These are phyloP conservation scores for Lactuca saligna DNA, from an alignment of 129 eudicot genomes.

Conservation along the genomic window DNA sequence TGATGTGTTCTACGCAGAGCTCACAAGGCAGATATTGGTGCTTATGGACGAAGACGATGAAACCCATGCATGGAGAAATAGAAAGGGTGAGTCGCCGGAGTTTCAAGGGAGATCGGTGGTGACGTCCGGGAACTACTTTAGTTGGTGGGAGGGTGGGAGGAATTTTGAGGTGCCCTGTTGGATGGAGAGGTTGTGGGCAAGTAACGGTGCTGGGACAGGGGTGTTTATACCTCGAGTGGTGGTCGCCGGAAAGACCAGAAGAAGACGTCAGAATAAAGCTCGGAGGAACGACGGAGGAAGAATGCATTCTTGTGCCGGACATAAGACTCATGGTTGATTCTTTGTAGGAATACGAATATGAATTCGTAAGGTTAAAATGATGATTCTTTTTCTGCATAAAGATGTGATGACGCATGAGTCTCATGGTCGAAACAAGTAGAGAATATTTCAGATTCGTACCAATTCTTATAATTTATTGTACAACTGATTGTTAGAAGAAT, in stretches of 20 bases:
- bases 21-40: slow-evolving; percentile 50
- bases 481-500: no score
- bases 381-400: slow-evolving; percentile 5
- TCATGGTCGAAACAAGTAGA: slow-evolving; percentile 9
- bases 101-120: slow-evolving; percentile 5
- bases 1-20: slow-evolving; percentile 45
- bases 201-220: slow-evolving; percentile 54
- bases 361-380: not conserved
- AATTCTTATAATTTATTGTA: not conserved
- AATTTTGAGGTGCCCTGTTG: slow-evolving; percentile 42
- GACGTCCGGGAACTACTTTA: slow-evolving; percentile 36
- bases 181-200: slow-evolving; percentile 52
- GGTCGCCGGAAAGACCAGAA: slow-evolving; percentile 20
- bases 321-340: slow-evolving; percentile 20
- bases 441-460: not conserved
- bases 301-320: slow-evolving; percentile 11
- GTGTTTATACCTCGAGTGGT: slow-evolving; percentile 68
- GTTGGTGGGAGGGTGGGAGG: slow-evolving; percentile 42
- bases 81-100: slow-evolving; percentile 7
- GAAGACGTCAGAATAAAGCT: slow-evolving; percentile 29
- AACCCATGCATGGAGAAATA: slow-evolving; percentile 15
- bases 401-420: slow-evolving; percentile 5
- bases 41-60: slow-evolving; percentile 51
- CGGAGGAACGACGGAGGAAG: slow-evolving; percentile 21
- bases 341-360: not conserved